Evolutionary conservation across 2,329 filamentous ascomycete species (phyloP), one percentile per base, ranked within the genome.

Genomic region (Colletotrichum tropicicola): DNA sequence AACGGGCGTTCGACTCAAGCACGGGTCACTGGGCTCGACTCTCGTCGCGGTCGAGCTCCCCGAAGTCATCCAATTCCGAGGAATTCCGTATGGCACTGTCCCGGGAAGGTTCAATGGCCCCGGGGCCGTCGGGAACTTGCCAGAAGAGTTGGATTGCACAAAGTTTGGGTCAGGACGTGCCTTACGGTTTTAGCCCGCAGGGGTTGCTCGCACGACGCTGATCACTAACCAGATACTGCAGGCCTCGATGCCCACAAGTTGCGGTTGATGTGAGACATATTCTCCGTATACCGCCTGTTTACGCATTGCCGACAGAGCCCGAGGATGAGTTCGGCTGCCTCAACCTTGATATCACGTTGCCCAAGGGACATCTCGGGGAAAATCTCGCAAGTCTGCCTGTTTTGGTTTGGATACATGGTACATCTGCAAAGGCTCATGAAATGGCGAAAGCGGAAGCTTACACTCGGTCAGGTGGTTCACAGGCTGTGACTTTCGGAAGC

Each of bases 361-460:
- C 73, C 21, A 27, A 28, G 4, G 17, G 12, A 3, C 53, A 59
- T 1, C 12, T 53, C 6, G 10, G 41, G 3, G 7, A 48, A 0
- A 28, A 8, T 0, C 27, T 49, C 4, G 47, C 25, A 0, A 58
- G 64, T 2, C 54, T 81, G 0, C 81, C 81, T 1, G 80, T 83
- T 10, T 49, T 82, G 8, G 63, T 83, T 10, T 83, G 81, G 79
- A 80, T 83, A 15, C 78, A 83, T 63, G 82, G 81, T 74, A 67
- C 6, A 35, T 19, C n/a, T 35, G 5, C 9, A 17, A 25, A 19
- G 12, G 17, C n/a, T n/a, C n/a, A n/a, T n/a, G n/a, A n/a, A n/a
- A n/a, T n/a, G n/a, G n/a, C n/a, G n/a, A n/a, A n/a, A n/a, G n/a
- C n/a, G n/a, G n/a, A n/a, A n/a, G n/a, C n/a, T n/a, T n/a, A n/a